These are phyloP conservation scores for Stropharia rugosoannulata DNA, from an alignment of 768 basidiomycete genomes.

Conservation along the genomic window DNA sequence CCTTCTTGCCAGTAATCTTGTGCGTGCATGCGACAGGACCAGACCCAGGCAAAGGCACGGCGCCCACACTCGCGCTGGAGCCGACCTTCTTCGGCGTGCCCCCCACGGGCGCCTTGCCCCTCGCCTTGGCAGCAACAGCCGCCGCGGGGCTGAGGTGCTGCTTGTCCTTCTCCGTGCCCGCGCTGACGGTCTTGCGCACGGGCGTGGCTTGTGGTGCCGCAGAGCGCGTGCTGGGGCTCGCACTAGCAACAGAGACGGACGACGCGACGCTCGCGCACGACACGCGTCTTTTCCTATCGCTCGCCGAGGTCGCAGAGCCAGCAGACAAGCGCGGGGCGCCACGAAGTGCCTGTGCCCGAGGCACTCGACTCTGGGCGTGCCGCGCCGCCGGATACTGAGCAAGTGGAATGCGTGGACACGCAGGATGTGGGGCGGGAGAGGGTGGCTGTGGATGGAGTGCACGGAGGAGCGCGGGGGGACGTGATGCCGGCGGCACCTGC, in stretches of 20 bases:
- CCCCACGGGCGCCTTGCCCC: neutral
- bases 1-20: neutral
- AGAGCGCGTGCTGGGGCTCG: slow-evolving; percentile 20
- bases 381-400: slow-evolving; percentile 4
- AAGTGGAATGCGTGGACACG: slow-evolving; percentile 9
- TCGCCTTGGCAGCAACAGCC: neutral
- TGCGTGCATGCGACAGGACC: neutral
- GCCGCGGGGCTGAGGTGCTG: slow-evolving; percentile 5
- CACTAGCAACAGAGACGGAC: neutral
- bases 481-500: no score
- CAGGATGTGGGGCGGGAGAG: slow-evolving; percentile 22
- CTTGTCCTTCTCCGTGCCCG: neutral
- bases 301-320: no score
- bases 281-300: no score
- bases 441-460: slow-evolving; percentile 8
- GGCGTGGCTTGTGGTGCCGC: slow-evolving; percentile 20
- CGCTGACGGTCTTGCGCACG: slow-evolving; percentile 21
- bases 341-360: slow-evolving; percentile 15
- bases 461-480: neutral
- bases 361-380: slow-evolving; percentile 10
- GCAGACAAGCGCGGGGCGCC: no score
- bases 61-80: neutral
- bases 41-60: neutral
- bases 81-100: neutral
- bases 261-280: slow-evolving; percentile 16